Conservation (phyloP, 139 green algal species). For the Eudorina sp. region DNA sequence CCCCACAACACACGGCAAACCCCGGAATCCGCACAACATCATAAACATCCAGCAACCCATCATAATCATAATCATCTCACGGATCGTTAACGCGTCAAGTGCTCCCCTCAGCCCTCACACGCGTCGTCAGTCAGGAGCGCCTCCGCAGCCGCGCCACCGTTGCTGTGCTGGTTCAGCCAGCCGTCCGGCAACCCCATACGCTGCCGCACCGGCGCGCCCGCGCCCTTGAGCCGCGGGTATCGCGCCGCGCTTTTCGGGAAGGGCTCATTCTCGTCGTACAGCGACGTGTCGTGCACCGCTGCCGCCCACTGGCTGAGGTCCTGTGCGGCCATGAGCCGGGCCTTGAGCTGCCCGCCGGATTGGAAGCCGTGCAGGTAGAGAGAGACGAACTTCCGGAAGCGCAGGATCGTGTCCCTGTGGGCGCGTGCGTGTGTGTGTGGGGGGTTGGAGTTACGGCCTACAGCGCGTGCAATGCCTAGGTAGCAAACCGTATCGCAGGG, state of each 20-base stretch:
- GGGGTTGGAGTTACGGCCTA: too few relatives aligned
- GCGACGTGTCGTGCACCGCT: background rate
- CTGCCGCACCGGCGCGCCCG: background rate
- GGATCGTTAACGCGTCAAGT: too few relatives aligned
- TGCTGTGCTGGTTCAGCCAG: conserved; percentile 31
- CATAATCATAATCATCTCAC: too few relatives aligned
- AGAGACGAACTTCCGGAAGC: conserved; percentile 63
- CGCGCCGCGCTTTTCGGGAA: background rate
- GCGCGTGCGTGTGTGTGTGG: too few relatives aligned
- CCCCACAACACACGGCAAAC: too few relatives aligned
- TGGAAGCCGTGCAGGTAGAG: conserved; percentile 62
- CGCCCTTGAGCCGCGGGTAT: conserved; percentile 53
- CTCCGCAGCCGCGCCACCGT: background rate
- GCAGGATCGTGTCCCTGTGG: conserved; percentile 32
- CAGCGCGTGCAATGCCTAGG: too few relatives aligned
- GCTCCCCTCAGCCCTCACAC: conserved; percentile 44
- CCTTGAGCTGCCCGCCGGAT: conserved; percentile 33
- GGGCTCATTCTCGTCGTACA: conserved; percentile 48
- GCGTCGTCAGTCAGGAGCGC: conserved; percentile 22
- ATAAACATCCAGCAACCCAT: too few relatives aligned
- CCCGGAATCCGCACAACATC: too few relatives aligned
- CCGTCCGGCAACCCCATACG: conserved; percentile 51
- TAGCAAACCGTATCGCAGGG: too few relatives aligned
- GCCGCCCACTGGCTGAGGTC: conserved; percentile 49
- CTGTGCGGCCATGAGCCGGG: conserved; percentile 31